Base-by-base conservation (phyloP, 176 grass and related monocot genomes). In the Triticum dicoccoides region DNA sequence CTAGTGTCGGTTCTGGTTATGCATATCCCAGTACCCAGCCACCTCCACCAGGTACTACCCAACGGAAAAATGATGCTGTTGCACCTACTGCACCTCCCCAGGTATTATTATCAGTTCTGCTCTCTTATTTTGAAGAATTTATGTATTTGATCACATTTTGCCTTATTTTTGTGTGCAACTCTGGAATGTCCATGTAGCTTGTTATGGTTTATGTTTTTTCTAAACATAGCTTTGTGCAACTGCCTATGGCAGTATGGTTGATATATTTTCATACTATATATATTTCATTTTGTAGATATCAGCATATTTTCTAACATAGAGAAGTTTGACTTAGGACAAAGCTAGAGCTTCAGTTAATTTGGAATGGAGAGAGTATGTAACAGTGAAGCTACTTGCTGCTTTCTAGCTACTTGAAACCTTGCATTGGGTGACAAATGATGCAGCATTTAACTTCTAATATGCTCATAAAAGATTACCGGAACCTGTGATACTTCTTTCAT, bases 11-110 rank as follows among this genome's bases (percentile, higher is more conserved):
- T 86, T 81, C 82, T 74, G 87, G 84, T 49, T 95, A 90, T 87
- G 61, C 77, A 42, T 87, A 92, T 78, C 78, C 77, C 5, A 92
- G 78, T 78, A 87, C 69, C 29, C 95, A 98, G 69, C 95, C 95
- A 80, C 93, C 93, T 56, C 95, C 93, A 86, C 91, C 95, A 81
- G 95, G 93, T 69, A 93, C 91, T 81, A 90, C 91, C 27, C 91
- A 89, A 51, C 92, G 95, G 95, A 92, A 80, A 73, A 83, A 47
- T 76, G 92, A 95, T 77, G 37, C 77, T 44, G 76, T 61, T 70
- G 86, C 72, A n/a, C 37, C 87, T 64, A 35, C 62, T 76, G 73
- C 86, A 33, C 71, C 89, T 81, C 69, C 87, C 70, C 91, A 98
- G 93, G 95, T 98, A 90, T 81, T 71, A 67, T 79, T 83, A 41